Conservation (phyloP, 495 filamentous ascomycete genomes). For the Aspergillus incahuasiensis region DNA sequence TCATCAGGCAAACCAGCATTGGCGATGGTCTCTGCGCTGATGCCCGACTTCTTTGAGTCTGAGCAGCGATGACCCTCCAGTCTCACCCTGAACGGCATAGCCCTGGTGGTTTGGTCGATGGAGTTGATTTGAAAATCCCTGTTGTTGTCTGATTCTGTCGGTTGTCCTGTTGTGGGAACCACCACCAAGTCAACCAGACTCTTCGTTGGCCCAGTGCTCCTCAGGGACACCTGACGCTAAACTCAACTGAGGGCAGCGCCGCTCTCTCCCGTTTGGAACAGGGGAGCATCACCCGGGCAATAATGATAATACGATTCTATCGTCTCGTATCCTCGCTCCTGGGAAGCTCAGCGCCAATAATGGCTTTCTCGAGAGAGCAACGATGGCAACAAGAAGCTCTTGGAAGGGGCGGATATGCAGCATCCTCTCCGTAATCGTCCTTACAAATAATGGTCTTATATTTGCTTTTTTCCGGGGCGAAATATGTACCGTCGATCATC, state of each 20-base stretch:
- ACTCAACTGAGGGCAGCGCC: not conserved
- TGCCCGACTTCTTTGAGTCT: constrained; percentile 20
- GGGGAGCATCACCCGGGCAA: constrained; percentile 9
- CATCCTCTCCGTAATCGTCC: not conserved
- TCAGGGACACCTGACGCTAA: constrained; percentile 10
- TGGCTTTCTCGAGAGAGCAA: not conserved
- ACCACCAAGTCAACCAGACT: not conserved
- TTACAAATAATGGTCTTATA: not conserved
- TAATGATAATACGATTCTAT: not conserved
- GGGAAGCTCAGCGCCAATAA: not conserved
- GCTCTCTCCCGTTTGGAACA: constrained; percentile 4
- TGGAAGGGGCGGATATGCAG: not conserved
- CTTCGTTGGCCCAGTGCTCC: not conserved
- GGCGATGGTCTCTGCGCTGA: constrained; percentile 14
- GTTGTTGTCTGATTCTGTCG: not conserved
- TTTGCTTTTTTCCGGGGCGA: constrained; percentile 2
- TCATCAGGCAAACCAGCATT: constrained; percentile 10
- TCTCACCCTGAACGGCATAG: not conserved
- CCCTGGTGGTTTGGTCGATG: not conserved
- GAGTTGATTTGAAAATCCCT: not conserved
- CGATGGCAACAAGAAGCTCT: not conserved
- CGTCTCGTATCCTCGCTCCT: not conserved
- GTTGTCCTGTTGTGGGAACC: not conserved
- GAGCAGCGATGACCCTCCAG: not conserved
- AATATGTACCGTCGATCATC: constrained; percentile 2